Percentiles rank a stretch among this genome's conserved stretches.
These are phyloP conservation scores for Lichina pygmaea DNA, from an alignment of 495 filamentous ascomycete genomes.

Conservation along the genomic window DNA sequence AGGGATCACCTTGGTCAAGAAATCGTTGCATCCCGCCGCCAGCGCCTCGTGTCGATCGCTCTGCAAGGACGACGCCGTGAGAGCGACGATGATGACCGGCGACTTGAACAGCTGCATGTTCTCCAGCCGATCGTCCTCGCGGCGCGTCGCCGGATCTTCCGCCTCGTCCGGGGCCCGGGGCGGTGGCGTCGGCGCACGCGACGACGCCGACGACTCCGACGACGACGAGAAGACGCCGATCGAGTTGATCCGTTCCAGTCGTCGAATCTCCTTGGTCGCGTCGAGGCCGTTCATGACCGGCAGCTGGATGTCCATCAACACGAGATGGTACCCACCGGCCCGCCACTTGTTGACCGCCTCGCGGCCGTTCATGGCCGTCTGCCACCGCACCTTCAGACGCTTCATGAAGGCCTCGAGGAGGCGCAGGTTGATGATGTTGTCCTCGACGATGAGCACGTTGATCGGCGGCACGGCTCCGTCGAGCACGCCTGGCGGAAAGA, in stretches of 20 bases:
- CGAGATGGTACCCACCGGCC: constrained; percentile 81
- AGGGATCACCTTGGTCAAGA: constrained; percentile 70
- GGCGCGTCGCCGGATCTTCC: constrained; percentile 11
- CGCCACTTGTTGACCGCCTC: constrained; percentile 89
- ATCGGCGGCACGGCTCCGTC: constrained; percentile 80
- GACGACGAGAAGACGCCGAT: constrained; percentile 56
- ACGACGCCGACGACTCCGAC: constrained; percentile 11
- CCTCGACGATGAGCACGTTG: constrained; percentile 92
- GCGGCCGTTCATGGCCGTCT: constrained; percentile 78
- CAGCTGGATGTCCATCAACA: constrained; percentile 95
- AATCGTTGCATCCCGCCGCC: constrained; percentile 93
- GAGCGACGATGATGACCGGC: constrained; percentile 89
- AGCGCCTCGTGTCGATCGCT: constrained; percentile 85
- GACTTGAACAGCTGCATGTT: constrained; percentile 62
- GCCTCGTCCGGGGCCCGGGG: constrained; percentile 16
- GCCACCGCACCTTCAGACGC: constrained; percentile 89
- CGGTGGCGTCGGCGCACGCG: constrained; percentile 16
- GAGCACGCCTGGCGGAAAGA: constrained; percentile 36
- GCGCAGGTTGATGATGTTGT: constrained; percentile 90
- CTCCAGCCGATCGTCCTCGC: constrained; percentile 38
- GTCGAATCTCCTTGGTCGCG: constrained; percentile 86
- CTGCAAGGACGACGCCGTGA: constrained; percentile 80
- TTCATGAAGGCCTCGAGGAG: constrained; percentile 92
- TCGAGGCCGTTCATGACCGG: constrained; percentile 93
- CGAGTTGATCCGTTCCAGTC: constrained; percentile 66